phyloP scores from a whole-genome alignment of 192 early-diverging fungal species.

The Umbelopsis isabellina region DNA sequence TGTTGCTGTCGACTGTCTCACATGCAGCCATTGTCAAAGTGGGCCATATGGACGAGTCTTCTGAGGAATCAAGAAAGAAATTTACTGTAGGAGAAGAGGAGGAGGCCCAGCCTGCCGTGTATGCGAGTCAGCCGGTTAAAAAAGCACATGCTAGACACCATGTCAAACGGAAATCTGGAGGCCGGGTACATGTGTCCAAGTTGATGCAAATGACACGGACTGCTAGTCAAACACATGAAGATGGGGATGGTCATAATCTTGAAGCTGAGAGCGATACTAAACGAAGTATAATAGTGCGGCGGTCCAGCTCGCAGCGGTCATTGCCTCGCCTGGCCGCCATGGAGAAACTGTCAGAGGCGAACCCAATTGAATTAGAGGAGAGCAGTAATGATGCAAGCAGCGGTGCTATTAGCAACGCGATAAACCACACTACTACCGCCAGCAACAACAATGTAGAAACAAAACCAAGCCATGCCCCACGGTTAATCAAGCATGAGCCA shows the following conservation, averaged over 20 bases:
- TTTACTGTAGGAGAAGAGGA: slow-evolving; percentile 22
- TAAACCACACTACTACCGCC: no score
- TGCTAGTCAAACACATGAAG: neutral
- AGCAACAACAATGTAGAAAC: neutral
- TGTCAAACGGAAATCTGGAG: slow-evolving; percentile 38
- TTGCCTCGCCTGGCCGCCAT: slow-evolving; percentile 8
- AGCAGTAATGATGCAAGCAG: neutral
- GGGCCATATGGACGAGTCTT: slow-evolving; percentile 12
- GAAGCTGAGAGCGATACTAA: slow-evolving; percentile 1
- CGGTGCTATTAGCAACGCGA: no score
- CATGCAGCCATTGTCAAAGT: slow-evolving; percentile 23
- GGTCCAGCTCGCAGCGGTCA: slow-evolving; percentile 6
- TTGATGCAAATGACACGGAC: slow-evolving; percentile 36
- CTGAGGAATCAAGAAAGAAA: slow-evolving; percentile 19
- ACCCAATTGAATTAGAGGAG: neutral
- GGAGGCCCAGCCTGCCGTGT: neutral
- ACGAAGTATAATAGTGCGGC: slow-evolving; percentile 13
- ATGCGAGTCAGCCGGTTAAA: neutral
- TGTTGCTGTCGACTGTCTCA: slow-evolving; percentile 15
- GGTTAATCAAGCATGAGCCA: neutral
- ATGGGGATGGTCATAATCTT: neutral
- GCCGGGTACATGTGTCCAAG: slow-evolving; percentile 39
- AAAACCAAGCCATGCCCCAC: neutral
- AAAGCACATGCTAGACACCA: slow-evolving; percentile 34
- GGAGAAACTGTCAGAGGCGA: slow-evolving; percentile 3